These are phyloP conservation scores for Sergeia podlipaevii DNA, from an alignment of 208 protist genomes.

Conservation along the genomic window DNA sequence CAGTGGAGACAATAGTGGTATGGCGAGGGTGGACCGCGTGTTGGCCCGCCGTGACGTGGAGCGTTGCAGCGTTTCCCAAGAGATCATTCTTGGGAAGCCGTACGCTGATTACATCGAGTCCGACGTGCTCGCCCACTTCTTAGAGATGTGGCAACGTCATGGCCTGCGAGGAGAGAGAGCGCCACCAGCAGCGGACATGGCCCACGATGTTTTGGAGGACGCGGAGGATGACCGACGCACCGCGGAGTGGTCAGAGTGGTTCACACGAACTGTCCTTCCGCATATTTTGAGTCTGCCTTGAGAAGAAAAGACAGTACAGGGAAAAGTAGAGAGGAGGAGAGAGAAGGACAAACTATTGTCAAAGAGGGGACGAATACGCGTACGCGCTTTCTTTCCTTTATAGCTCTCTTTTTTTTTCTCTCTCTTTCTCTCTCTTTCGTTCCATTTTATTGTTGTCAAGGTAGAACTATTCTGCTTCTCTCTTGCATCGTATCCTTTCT, in stretches of 20 bases:
- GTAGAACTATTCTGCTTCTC: too few relatives aligned
- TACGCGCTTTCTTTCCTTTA: neutral
- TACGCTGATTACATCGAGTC: slow-evolving; percentile 52
- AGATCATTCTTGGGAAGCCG: slow-evolving; percentile 48
- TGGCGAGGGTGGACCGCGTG: slow-evolving; percentile 16
- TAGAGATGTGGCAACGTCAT: slow-evolving; percentile 16
- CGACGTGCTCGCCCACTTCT: slow-evolving; percentile 45
- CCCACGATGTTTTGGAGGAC: slow-evolving; percentile 1
- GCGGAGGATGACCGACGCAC: slow-evolving; percentile 1
- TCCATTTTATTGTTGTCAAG: slow-evolving; percentile 1
- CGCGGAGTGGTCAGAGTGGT: slow-evolving; percentile 17
- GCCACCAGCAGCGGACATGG: slow-evolving; percentile 7
- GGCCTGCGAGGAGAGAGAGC: neutral
- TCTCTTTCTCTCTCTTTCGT: neutral
- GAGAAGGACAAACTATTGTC: too few relatives aligned
- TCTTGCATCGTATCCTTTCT: too few relatives aligned
- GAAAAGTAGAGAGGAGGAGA: neutral
- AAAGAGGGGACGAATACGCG: neutral
- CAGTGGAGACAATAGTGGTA: too few relatives aligned
- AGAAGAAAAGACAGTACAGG: neutral
- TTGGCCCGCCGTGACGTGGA: slow-evolving; percentile 42
- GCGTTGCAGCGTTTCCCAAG: slow-evolving; percentile 39
- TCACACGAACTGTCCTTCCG: slow-evolving; percentile 27
- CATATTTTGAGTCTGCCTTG: slow-evolving; percentile 16
- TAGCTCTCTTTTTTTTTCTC: slow-evolving; percentile 1